A percentile compares a stretch with the other conserved stretches of the same genome.
Evolutionary conservation across 2,329 filamentous ascomycete genomes (phyloP).

Genomic region (Cyphellophora europaea): DNA sequence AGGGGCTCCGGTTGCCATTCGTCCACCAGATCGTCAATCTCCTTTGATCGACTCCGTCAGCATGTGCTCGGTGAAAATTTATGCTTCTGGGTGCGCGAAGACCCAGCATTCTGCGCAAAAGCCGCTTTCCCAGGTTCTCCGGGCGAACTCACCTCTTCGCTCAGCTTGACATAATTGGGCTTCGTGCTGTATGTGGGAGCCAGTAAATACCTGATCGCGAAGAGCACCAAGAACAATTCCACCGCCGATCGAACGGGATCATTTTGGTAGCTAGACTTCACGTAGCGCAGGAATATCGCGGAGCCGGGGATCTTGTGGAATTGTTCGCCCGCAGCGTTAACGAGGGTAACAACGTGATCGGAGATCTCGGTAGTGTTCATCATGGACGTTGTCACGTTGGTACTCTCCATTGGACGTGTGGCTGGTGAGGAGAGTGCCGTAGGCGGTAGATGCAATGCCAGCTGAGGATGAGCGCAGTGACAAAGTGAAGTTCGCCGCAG

Average conservation of each 20-base stretch:
- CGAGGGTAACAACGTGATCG: slow-evolving; percentile 40
- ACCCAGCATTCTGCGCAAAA: neutral
- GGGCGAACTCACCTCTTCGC: no score
- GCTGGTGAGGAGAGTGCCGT: no score
- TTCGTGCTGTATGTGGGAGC: slow-evolving; percentile 90
- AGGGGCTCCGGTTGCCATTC: slow-evolving; percentile 95
- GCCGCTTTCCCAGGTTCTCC: slow-evolving; percentile 23
- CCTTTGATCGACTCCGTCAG: slow-evolving; percentile 37
- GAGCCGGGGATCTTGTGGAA: slow-evolving; percentile 93
- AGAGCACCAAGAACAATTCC: slow-evolving; percentile 86
- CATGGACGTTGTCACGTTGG: no score
- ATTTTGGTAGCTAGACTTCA: slow-evolving; percentile 95
- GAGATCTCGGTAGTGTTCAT: slow-evolving; percentile 1
- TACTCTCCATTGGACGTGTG: no score
- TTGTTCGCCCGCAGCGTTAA: slow-evolving; percentile 48
- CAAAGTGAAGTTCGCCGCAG: no score
- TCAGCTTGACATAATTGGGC: slow-evolving; percentile 78
- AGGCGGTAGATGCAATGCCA: no score
- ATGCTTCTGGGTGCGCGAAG: neutral
- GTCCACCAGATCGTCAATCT: slow-evolving; percentile 93
- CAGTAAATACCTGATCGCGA: slow-evolving; percentile 87
- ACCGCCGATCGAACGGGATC: slow-evolving; percentile 90
- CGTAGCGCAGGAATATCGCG: slow-evolving; percentile 87
- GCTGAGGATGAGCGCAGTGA: no score
- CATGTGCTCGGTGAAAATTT: neutral